Percentiles rank a stretch among this genome's conserved stretches.
Conservation (phyloP, 257 asterid species). For the Gentiana straminea region DNA sequence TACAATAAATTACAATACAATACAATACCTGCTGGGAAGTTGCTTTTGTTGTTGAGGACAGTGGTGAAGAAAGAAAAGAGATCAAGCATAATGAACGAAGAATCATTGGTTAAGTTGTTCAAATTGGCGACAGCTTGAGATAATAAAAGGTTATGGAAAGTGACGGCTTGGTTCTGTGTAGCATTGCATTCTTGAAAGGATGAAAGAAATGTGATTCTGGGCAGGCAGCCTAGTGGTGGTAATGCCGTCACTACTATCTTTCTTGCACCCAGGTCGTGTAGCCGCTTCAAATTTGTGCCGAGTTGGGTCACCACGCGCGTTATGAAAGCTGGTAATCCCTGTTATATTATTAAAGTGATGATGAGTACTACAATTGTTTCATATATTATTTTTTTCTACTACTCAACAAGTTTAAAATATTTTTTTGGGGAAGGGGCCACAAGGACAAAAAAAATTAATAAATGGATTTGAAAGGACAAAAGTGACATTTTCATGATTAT, state of each 20-base stretch:
- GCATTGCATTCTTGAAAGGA: conserved; percentile 56
- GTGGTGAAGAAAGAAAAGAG: conserved; percentile 48
- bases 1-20: conserved; percentile 9
- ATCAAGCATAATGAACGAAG: conserved; percentile 39
- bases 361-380: too few relatives aligned
- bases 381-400: too few relatives aligned
- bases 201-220: conserved; percentile 31
- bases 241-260: conserved; percentile 48
- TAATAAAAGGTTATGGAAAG: conserved; percentile 44
- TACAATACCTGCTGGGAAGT: conserved; percentile 9
- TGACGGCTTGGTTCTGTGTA: conserved; percentile 38
- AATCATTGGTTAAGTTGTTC: conserved; percentile 33
- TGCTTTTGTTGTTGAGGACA: conserved; percentile 27
- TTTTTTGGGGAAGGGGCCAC: too few relatives aligned
- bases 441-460: too few relatives aligned
- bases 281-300: conserved; percentile 26
- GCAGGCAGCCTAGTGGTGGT: conserved; percentile 82
- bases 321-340: conserved; percentile 51
- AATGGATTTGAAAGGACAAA: too few relatives aligned
- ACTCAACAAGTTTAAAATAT: too few relatives aligned
- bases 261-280: conserved; percentile 38
- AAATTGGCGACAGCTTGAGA: conserved; percentile 36
- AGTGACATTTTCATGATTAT: too few relatives aligned
- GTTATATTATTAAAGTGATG: too few relatives aligned
- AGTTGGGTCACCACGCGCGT: conserved; percentile 49